phyloP scores from a whole-genome alignment of 2,329 filamentous ascomycete genomes.

The Xylariomycetidae sp. region DNA sequence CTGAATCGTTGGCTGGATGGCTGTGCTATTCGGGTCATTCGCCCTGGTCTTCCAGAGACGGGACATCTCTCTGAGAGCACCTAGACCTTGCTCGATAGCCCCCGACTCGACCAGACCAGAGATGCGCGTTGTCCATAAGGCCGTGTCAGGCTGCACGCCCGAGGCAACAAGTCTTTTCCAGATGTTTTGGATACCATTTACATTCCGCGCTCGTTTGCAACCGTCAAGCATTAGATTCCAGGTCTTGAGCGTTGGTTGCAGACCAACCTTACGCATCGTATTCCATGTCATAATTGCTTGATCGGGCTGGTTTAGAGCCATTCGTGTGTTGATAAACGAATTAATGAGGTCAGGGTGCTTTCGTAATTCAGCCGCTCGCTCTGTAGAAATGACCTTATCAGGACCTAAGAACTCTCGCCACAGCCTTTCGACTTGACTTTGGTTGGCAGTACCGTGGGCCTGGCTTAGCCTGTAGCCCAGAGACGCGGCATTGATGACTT shows the following conservation, averaged over 20 bases:
- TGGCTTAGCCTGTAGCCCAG: constrained; percentile 13
- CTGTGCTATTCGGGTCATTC: constrained; percentile 27
- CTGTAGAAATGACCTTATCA: constrained; percentile 8
- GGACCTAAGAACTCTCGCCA: constrained; percentile 21
- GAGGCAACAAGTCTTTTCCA: constrained; percentile 61
- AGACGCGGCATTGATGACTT: constrained; percentile 2
- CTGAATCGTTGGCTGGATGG: constrained; percentile 56
- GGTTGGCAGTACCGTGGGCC: constrained; percentile 11
- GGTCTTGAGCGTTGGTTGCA: constrained; percentile 57
- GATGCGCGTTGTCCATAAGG: constrained; percentile 68
- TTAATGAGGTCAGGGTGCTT: constrained; percentile 20
- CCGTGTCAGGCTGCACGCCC: constrained; percentile 55
- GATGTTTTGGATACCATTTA: constrained; percentile 56
- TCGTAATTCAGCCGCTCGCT: constrained; percentile 15
- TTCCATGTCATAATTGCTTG: constrained; percentile 25
- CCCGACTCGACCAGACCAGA: constrained; percentile 57
- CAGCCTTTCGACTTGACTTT: constrained; percentile 16
- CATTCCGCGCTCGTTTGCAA: constrained; percentile 56
- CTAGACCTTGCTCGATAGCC: constrained; percentile 51
- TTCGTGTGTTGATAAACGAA: constrained; percentile 23
- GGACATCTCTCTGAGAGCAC: constrained; percentile 63
- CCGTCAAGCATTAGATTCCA: constrained; percentile 73
- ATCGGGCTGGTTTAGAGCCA: constrained; percentile 22
- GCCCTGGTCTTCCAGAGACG: constrained; percentile 48
- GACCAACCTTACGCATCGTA: constrained; percentile 32